Evolutionary conservation across 495 filamentous ascomycete genomes (phyloP).

Genomic region (Achaetomiella virescens): DNA sequence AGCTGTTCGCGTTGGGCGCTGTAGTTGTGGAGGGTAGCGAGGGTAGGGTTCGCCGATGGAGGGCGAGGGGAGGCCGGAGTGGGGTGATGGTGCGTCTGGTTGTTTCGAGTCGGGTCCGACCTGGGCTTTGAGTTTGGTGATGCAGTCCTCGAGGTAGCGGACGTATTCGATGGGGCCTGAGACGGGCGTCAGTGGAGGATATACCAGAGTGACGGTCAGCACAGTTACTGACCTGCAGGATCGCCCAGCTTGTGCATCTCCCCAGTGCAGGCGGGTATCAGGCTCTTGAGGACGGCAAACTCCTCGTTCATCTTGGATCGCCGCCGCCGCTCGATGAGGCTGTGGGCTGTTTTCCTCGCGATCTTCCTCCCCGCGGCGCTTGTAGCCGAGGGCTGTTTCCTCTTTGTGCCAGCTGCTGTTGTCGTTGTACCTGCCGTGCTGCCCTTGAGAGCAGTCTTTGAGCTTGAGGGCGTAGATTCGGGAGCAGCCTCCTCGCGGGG

Average conservation of each 20-base stretch:
- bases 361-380: conserved; percentile 86
- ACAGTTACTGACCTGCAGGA: conserved; percentile 66
- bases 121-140: conserved; percentile 70
- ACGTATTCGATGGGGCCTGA: conserved; percentile 93
- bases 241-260: conserved; percentile 99
- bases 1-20: conserved; percentile 7
- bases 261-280: conserved; percentile 89
- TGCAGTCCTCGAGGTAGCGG: conserved; percentile 86
- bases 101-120: conserved; percentile 19
- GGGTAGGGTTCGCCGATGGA: conserved; percentile 24
- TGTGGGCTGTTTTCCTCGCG: conserved; percentile 93
- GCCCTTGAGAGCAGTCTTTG: conserved; percentile 12
- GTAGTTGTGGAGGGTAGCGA: conserved; percentile 22
- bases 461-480: conserved; percentile 12
- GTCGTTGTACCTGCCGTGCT: conserved; percentile 28
- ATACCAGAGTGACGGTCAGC: neutral
- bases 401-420: conserved; percentile 48
- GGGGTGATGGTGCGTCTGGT: neutral
- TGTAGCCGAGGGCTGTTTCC: conserved; percentile 61
- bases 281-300: conserved; percentile 84
- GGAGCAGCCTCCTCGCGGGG: conserved; percentile 44
- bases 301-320: conserved; percentile 99
- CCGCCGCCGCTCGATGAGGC: conserved; percentile 83
- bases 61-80: conserved; percentile 19
- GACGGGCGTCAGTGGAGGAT: neutral